A percentile compares a stretch with the other conserved stretches of the same genome.
Conservation (phyloP, 768 basidiomycete genomes). For the Trametes elegans region DNA sequence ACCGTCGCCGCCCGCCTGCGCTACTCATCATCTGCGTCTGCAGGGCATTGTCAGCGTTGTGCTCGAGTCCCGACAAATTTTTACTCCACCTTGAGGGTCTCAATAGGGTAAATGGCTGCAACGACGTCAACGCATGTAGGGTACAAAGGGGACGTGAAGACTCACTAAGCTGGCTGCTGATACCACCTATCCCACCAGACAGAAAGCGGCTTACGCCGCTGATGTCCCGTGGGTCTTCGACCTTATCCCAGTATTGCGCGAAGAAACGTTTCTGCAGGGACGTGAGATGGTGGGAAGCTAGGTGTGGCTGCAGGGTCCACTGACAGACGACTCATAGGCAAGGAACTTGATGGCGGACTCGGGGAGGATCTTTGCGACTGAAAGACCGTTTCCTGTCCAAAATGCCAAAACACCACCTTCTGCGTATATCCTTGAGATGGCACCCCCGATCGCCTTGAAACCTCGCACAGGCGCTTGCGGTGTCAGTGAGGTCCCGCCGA, state of each 20-base stretch:
- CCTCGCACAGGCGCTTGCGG: conserved; percentile 49
- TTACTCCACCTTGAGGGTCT: conserved; percentile 78
- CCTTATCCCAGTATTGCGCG: conserved; percentile 87
- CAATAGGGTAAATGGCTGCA: conserved; percentile 94
- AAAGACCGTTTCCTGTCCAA: conserved; percentile 97
- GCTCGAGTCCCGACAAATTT: no score
- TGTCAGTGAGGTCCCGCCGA: conserved; percentile 51
- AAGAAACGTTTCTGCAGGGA: conserved; percentile 83
- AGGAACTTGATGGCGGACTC: conserved; percentile 99
- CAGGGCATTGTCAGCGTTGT: not conserved
- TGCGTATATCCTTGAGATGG: conserved; percentile 77
- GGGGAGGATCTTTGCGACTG: conserved; percentile 93
- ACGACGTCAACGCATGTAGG: conserved; percentile 9
- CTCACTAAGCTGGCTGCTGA: conserved; percentile 86
- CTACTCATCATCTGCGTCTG: conserved; percentile 97
- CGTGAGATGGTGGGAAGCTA: not conserved
- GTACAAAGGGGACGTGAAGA: conserved; percentile 14
- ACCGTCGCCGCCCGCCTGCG: conserved; percentile 55
- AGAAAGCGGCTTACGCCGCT: conserved; percentile 91
- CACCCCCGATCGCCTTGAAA: conserved; percentile 63
- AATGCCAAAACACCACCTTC: conserved; percentile 90
- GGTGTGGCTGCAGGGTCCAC: conserved; percentile 27
- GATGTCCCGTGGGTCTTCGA: conserved; percentile 85
- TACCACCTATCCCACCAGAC: conserved; percentile 95
- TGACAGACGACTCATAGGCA: conserved; percentile 87